phyloP scores from a whole-genome alignment of 1,284 basidiomycete genomes.

The Tilletia indica region DNA sequence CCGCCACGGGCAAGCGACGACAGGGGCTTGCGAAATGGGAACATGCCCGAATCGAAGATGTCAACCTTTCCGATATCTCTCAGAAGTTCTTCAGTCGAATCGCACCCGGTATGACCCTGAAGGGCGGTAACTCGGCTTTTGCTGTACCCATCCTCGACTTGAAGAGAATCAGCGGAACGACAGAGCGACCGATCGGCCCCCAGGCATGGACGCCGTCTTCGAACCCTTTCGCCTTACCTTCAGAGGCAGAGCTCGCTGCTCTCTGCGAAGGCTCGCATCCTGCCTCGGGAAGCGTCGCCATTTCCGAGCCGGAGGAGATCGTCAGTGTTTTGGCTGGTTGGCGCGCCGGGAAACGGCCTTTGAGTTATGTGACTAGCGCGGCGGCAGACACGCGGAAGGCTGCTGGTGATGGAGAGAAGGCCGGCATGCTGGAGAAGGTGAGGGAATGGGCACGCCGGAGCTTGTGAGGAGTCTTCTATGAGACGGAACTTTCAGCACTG shows the following conservation, averaged over 20 bases:
- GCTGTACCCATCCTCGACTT: constrained; percentile 30
- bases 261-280: constrained; percentile 48
- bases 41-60: constrained; percentile 38
- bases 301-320: constrained; percentile 31
- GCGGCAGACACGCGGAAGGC: background rate
- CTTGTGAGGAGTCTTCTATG: background rate
- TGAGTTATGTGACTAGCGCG: background rate
- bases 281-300: constrained; percentile 36
- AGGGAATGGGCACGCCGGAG: constrained; percentile 3
- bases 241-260: constrained; percentile 49
- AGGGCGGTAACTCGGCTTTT: constrained; percentile 21
- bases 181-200: constrained; percentile 30
- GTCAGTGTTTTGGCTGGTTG: constrained; percentile 3
- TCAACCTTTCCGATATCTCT: constrained; percentile 33
- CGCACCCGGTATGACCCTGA: background rate
- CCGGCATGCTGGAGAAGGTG: constrained; percentile 14
- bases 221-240: constrained; percentile 49
- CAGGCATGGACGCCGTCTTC: constrained; percentile 44
- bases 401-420: background rate
- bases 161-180: background rate
- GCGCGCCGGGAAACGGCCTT: background rate
- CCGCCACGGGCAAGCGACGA: constrained; percentile 46
- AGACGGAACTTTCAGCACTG: too few species aligned
- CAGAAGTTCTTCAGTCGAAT: constrained; percentile 38
- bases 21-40: constrained; percentile 43